A percentile compares a stretch with the other conserved stretches of the same genome.
These are phyloP conservation scores for Blastobotrys robertii DNA, from an alignment of 805 yeast genomes.

Conservation along the genomic window DNA sequence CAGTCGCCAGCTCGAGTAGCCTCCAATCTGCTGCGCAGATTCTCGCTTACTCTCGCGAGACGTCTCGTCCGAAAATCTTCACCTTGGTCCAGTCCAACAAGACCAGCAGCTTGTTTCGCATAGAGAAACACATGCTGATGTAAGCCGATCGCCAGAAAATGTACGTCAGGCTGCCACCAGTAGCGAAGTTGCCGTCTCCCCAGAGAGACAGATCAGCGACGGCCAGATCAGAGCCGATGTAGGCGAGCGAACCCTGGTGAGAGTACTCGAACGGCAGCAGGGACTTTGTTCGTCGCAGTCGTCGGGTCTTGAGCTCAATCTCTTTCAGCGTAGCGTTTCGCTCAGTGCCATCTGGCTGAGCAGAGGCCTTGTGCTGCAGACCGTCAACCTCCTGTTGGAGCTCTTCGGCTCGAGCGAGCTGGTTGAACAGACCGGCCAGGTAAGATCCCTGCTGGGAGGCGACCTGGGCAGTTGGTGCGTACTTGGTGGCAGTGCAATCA, in stretches of 20 bases:
- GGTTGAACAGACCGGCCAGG: conserved; percentile 63
- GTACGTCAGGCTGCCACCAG: conserved; percentile 82
- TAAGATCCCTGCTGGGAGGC: conserved; percentile 90
- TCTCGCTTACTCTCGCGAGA: conserved; percentile 62
- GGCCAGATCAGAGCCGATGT: conserved; percentile 85
- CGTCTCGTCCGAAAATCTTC: conserved; percentile 84
- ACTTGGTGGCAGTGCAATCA: conserved; percentile 83
- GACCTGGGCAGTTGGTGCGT: conserved; percentile 95
- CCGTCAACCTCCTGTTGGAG: conserved; percentile 30
- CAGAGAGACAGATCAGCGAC: conserved; percentile 73
- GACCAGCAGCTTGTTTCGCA: conserved; percentile 80
- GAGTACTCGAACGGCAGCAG: conserved; percentile 59
- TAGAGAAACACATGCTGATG: conserved; percentile 82
- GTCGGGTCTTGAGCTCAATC: conserved; percentile 36
- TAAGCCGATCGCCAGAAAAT: conserved; percentile 94
- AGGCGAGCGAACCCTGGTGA: conserved; percentile 90
- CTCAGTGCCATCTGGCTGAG: conserved; percentile 21
- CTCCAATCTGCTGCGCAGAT: background rate
- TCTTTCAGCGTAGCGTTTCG: conserved; percentile 33
- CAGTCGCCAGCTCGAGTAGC: background rate
- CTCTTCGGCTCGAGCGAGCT: conserved; percentile 29
- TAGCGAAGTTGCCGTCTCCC: conserved; percentile 63
- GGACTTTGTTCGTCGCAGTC: conserved; percentile 28
- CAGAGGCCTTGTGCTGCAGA: conserved; percentile 28
- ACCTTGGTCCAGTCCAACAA: conserved; percentile 85